Percentiles rank a stretch among this genome's conserved stretches.
Evolutionary conservation across 2,329 filamentous ascomycete genomes (phyloP).

Genomic region (Conoideocrella luteorostrata): DNA sequence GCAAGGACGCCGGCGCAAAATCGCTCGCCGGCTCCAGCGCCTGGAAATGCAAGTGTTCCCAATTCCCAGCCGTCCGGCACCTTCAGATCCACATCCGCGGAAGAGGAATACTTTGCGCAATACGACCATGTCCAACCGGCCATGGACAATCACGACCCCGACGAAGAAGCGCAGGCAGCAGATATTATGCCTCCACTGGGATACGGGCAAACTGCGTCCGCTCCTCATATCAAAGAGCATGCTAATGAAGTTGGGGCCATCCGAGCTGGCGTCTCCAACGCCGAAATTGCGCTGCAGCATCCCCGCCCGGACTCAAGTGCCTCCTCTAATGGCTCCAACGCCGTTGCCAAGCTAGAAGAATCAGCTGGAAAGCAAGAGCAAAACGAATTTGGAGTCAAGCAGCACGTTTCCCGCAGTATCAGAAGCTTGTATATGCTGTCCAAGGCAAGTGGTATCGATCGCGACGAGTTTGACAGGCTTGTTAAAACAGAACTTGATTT

Average conservation of each 20-base stretch:
- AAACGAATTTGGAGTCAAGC: slow-evolving; percentile 66
- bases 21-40: slow-evolving; percentile 53
- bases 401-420: slow-evolving; percentile 71
- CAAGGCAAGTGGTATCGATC: slow-evolving; percentile 63
- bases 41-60: slow-evolving; percentile 16
- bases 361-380: slow-evolving; percentile 51
- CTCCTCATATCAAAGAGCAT: slow-evolving; percentile 16
- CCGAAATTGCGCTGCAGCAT: slow-evolving; percentile 34
- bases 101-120: slow-evolving; percentile 69
- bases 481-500: slow-evolving; percentile 66
- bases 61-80: slow-evolving; percentile 12
- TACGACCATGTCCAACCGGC: slow-evolving; percentile 75
- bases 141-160: slow-evolving; percentile 75
- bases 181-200: slow-evolving; percentile 28
- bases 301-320: slow-evolving; percentile 55
- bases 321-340: slow-evolving; percentile 47
- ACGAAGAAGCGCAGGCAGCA: slow-evolving; percentile 47
- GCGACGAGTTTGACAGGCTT: slow-evolving; percentile 67
- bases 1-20: slow-evolving; percentile 56
- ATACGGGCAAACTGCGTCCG: slow-evolving; percentile 12
- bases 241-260: slow-evolving; percentile 18
- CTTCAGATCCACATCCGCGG: slow-evolving; percentile 30
- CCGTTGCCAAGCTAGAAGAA: slow-evolving; percentile 57
- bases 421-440: slow-evolving; percentile 71
- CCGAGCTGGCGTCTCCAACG: slow-evolving; percentile 7